Percentiles rank a stretch among this genome's conserved stretches.
These are phyloP conservation scores for Lepiota venenata DNA, from an alignment of 768 basidiomycete genomes.

Conservation along the genomic window DNA sequence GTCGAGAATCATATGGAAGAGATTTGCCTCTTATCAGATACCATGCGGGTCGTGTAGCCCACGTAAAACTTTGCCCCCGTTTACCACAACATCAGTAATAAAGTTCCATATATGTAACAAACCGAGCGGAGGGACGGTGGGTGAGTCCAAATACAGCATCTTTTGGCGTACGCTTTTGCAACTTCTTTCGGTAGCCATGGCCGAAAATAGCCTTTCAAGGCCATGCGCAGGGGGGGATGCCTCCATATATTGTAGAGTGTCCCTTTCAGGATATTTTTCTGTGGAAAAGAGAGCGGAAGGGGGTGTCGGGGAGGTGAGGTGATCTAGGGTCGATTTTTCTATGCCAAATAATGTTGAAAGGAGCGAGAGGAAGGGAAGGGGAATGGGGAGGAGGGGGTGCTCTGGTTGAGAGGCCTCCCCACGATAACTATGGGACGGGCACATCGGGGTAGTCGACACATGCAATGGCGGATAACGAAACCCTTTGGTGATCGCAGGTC, in stretches of 20 bases:
- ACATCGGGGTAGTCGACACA: not conserved
- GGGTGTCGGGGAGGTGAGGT: slow-evolving; percentile 28
- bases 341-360: slow-evolving; percentile 31
- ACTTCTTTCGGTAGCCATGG: not conserved
- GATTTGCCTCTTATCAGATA: too few species aligned
- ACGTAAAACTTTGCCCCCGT: not conserved
- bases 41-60: not conserved
- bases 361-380: slow-evolving; percentile 34
- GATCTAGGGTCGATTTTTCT: slow-evolving; percentile 34
- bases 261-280: not conserved
- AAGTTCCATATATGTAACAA: not conserved
- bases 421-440: not conserved
- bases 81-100: not conserved
- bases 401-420: not conserved
- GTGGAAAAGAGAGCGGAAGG: slow-evolving; percentile 31
- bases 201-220: not conserved
- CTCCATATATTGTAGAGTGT: not conserved
- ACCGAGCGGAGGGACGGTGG: not conserved
- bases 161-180: not conserved
- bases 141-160: not conserved
- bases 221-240: not conserved
- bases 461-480: not conserved
- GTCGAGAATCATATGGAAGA: too few species aligned
- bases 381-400: slow-evolving; percentile 24
- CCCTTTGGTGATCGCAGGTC: not conserved